These are phyloP conservation scores for Eutypa lata DNA, from an alignment of 2,329 filamentous ascomycete species.

Conservation along the genomic window DNA sequence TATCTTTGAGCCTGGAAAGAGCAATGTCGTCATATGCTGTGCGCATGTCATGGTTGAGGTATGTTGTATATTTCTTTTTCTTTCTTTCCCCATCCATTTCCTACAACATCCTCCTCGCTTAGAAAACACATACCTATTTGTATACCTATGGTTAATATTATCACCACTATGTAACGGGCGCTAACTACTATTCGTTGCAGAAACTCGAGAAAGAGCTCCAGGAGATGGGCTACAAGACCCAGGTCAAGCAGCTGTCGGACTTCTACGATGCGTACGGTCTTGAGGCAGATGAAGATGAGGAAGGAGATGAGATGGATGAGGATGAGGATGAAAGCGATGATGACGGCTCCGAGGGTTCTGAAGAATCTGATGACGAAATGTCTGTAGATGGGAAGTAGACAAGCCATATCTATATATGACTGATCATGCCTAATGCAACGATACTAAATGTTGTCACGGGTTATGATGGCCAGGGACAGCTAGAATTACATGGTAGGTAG, in stretches of 20 bases:
- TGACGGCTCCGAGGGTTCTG: slow-evolving; percentile 13
- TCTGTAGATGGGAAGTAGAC: background rate
- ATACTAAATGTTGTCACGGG: too few species aligned
- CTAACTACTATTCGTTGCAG: slow-evolving; percentile 41
- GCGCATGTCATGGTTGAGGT: slow-evolving; percentile 83
- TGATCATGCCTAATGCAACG: too few species aligned
- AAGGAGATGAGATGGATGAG: slow-evolving; percentile 15
- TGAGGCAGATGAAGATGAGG: slow-evolving; percentile 56
- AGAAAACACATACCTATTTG: too few species aligned
- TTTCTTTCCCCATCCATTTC: background rate
- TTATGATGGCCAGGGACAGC: too few species aligned
- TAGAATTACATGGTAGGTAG: too few species aligned
- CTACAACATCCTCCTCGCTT: too few species aligned
- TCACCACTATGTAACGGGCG: background rate
- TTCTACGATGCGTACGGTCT: slow-evolving; percentile 92
- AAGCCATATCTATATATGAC: too few species aligned
- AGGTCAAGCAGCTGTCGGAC: slow-evolving; percentile 68
- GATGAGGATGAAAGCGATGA: slow-evolving; percentile 14
- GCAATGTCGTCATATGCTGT: slow-evolving; percentile 87
- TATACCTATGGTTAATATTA: too few species aligned
- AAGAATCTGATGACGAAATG: slow-evolving; percentile 9
- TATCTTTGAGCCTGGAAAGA: slow-evolving; percentile 74
- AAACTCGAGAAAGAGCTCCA: slow-evolving; percentile 72
- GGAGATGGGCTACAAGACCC: slow-evolving; percentile 72
- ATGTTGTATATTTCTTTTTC: slow-evolving; percentile 27